A percentile compares a stretch with the other conserved stretches of the same genome.
Evolutionary conservation across 139 green algal species (phyloP).

Genomic region (Marvania coccoides): DNA sequence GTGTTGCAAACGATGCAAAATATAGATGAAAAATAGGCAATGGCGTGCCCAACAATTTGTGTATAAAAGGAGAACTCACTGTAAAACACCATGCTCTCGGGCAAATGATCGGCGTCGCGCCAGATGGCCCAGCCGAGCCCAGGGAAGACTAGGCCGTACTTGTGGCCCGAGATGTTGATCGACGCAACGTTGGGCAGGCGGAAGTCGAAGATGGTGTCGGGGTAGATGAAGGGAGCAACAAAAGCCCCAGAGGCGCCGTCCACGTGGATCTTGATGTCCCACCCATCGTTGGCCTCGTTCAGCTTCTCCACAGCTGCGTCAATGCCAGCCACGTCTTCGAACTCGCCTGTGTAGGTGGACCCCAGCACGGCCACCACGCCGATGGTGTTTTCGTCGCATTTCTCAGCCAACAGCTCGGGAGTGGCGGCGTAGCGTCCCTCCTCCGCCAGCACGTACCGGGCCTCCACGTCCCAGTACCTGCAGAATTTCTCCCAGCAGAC

Average conservation of each 20-base stretch:
- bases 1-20: background rate
- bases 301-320: constrained; percentile 27
- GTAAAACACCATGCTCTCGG: constrained; percentile 19
- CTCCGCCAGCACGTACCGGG: constrained; percentile 15
- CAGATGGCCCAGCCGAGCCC: constrained; percentile 62
- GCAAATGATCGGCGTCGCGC: constrained; percentile 22
- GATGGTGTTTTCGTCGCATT: constrained; percentile 66
- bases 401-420: constrained; percentile 15
- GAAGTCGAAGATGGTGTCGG: constrained; percentile 67
- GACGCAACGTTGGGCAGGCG: constrained; percentile 48
- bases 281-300: constrained; percentile 39
- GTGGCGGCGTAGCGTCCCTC: constrained; percentile 24
- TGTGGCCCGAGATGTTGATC: constrained; percentile 62
- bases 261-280: constrained; percentile 57
- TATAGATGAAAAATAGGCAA: background rate
- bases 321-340: constrained; percentile 50
- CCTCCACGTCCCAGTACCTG: constrained; percentile 64
- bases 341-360: constrained; percentile 62
- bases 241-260: constrained; percentile 61
- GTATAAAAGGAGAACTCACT: no score
- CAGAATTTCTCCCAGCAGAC: constrained; percentile 38
- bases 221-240: constrained; percentile 61
- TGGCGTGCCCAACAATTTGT: no score
- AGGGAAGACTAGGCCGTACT: constrained; percentile 60
- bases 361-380: constrained; percentile 54